Percentiles rank a stretch among this genome's conserved stretches.
Evolutionary conservation across 2,329 filamentous ascomycete species (phyloP).

Genomic region (Paraphaeosphaeria sporulosa): DNA sequence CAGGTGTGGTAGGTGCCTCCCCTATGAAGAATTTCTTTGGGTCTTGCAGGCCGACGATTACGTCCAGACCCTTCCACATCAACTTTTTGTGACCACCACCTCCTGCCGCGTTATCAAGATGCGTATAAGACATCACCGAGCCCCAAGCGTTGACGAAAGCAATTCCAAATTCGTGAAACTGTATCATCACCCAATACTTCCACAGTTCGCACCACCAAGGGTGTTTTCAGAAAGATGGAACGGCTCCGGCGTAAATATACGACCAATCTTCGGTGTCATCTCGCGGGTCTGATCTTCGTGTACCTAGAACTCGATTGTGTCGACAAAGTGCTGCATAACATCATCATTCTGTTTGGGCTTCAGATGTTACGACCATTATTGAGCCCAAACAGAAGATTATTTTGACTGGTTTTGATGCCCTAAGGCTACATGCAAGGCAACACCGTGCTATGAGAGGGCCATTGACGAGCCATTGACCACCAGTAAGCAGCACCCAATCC

Average conservation of each 20-base stretch:
- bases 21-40: constrained; percentile 49
- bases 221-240: constrained; percentile 23
- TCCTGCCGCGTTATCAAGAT: constrained; percentile 54
- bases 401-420: not conserved
- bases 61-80: constrained; percentile 54
- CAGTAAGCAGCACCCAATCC: not conserved
- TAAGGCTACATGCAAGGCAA: not conserved
- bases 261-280: constrained; percentile 3
- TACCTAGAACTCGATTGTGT: constrained; percentile 19
- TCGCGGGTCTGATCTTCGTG: constrained; percentile 14
- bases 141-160: constrained; percentile 50
- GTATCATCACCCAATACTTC: constrained; percentile 46
- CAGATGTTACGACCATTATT: too few relatives aligned
- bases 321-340: constrained; percentile 14
- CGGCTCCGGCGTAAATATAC: constrained; percentile 10
- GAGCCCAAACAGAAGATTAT: too few relatives aligned
- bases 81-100: constrained; percentile 35
- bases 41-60: constrained; percentile 39
- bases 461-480: not conserved
- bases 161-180: constrained; percentile 44
- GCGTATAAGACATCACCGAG: constrained; percentile 47
- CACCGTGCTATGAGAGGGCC: not conserved
- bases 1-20: constrained; percentile 34
- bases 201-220: constrained; percentile 46
- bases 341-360: constrained; percentile 27